Base-by-base conservation (phyloP, 78 protist genomes). In the Mastigamoeba balamuthi region DNA sequence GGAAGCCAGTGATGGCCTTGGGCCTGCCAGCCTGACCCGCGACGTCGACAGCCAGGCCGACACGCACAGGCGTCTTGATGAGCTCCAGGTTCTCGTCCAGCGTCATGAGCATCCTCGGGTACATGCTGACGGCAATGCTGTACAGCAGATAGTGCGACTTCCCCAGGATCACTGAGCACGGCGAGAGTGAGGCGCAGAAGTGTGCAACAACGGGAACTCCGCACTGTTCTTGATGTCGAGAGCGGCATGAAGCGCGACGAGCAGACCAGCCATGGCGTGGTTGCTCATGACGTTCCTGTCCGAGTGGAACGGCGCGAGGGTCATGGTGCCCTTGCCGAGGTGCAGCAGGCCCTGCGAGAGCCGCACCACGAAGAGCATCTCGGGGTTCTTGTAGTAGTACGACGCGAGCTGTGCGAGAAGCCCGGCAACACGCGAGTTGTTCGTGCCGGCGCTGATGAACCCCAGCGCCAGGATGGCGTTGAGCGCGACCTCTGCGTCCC, bases 1-100 rank as follows among this genome's bases (percentile, higher is more conserved):
- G 98, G 87, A 98, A 96, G 30, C 99, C 99, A 0, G 99, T 96
- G 89, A 98, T 95, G 27, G 96, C 78, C 84, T 92, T 94, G 25
- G 99, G 99, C 75, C 86, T 82, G 74, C 93, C 94, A 0, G 94
- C 93, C n/a, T 79, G 92, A 35, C 93, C 95, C 37, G 85, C 92
- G 30, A 78, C 77, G 58, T 93, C 95, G n/a, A 93, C 94, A 42
- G 93, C 91, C 72, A 84, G 88, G 6, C 93, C 95, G 2, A 85
- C 91, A 43, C 91, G 84, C 8, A 82, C 92, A 6, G 81, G 64
- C 2, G 82, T 88, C 75, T 88, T 88, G 36, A 91, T 35, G 27
- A 91, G 92, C 35, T 91, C 78, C 17, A 86, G 36, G 44, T 91
- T 70, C 70, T 87, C 91, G 76, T 87, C 93, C 36, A 92, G 66